Evolutionary conservation across 768 basidiomycete species (phyloP).

Genomic region (Trametes meyenii): DNA sequence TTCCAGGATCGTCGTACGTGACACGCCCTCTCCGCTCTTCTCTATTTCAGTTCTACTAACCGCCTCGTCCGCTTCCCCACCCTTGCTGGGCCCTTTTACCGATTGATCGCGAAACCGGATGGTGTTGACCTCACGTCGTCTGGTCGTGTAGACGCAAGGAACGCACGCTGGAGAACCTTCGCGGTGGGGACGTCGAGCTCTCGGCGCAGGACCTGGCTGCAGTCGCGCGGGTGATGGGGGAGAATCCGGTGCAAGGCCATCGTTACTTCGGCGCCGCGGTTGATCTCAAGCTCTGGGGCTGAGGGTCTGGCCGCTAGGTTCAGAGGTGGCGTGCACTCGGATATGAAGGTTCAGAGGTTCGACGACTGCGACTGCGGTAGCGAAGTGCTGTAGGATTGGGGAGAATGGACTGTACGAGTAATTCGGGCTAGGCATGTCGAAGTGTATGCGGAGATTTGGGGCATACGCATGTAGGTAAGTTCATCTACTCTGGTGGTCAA

Average conservation of each 20-base stretch:
- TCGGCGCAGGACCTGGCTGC: constrained; percentile 37
- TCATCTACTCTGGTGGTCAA: no score
- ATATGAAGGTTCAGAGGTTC: no score
- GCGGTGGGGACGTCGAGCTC: constrained; percentile 41
- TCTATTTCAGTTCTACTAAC: background rate
- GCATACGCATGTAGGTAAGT: no score
- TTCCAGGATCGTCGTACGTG: constrained; percentile 48
- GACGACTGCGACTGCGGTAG: no score
- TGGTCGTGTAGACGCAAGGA: constrained; percentile 38
- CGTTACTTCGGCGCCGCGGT: constrained; percentile 34
- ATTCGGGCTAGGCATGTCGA: no score
- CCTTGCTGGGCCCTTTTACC: no score
- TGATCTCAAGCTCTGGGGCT: constrained; percentile 37
- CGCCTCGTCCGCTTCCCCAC: background rate
- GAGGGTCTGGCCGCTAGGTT: constrained; percentile 3
- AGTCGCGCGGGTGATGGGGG: constrained; percentile 41
- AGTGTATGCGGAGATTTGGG: no score
- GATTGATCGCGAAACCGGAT: background rate
- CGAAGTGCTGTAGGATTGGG: no score
- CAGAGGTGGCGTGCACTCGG: no score
- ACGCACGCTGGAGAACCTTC: constrained; percentile 46
- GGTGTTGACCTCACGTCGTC: background rate
- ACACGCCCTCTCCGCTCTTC: background rate
- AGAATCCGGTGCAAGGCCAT: constrained; percentile 39
- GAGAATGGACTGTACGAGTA: no score